Base-by-base conservation (phyloP, 768 basidiomycete species). In the Kwoniella pini region DNA sequence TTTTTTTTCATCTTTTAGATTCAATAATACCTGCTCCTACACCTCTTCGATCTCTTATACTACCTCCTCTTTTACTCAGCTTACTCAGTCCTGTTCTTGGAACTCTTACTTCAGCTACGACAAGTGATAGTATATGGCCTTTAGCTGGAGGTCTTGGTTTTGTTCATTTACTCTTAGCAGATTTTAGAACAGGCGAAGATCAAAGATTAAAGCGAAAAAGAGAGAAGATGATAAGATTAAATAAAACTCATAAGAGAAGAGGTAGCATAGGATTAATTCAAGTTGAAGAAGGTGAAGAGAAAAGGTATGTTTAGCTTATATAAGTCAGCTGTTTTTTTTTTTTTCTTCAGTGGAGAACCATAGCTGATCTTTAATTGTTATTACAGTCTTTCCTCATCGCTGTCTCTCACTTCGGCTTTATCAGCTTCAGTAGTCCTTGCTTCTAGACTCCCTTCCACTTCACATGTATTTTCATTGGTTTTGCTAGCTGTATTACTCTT, bases 71-170 rank as follows among this genome's bases (percentile, higher is more conserved):
- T 22, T 85, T 90, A 6, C 83, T 99, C 61, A 86, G 96, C 81
- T 87, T 92, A 15, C 82, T 97, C 55, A 88, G 93, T 2, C 96
- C 96, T 13, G 89, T 97, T 10, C 81, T 98, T 57, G 85, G 88
- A 71, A 97, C 95, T 4, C 80, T 99, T 72, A 95, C 92, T 27
- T 89, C 90, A 38, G 91, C 94, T 24, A 97, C 94, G 3, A 96
- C 95, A 38, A 90, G 90, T 12, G 96, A 99, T 77, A 92, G 92
- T 27, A 94, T 98, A 65, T 97, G 92, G 92, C 93, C 95, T 5
- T 80, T 97, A 51, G 85, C 91, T n/a, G 89, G 90, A 3, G 82
- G 83, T 52, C 84, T 98, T 43, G 90, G 97, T 77, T 81, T 85
- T 53, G 80, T 96, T 38, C 91, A 94, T 75, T 82, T 86, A 19